Evolutionary conservation across 768 basidiomycete genomes (phyloP), one percentile per base, ranked within the genome.

Genomic region (Mycena pura): DNA sequence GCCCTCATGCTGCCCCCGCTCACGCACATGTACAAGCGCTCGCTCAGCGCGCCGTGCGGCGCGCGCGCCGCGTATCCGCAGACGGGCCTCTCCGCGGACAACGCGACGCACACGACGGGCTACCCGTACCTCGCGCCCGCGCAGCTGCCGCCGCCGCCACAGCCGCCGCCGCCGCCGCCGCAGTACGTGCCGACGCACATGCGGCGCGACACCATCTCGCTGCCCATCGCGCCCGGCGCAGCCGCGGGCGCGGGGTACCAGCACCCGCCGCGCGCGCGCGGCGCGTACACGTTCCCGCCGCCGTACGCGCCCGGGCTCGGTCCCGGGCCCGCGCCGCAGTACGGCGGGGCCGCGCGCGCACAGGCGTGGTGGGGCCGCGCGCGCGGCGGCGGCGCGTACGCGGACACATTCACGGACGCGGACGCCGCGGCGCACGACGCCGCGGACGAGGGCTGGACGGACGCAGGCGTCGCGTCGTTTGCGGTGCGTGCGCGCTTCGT

Each of bases 11-110:
- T 58, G 34, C 64, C 60, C 19, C 63, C 86, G 3, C 80, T 88
- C 27, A 86, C 86, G 5, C 80, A 86, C 49, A 84, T 88, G 85
- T 86, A 84, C 77, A 87, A 81, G 71, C 86, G 89, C 51, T 85
- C 86, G 11, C 75, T 84, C 4, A 89, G 88, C 34, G 84, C 82
- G 8, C 84, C 84, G 24, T 55, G 52, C 22, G 53, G 41, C 1
- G 57, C 11, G 32, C 52, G 63, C 6, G 41, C 24, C 5, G 51
- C 57, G 11, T 19, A 3, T 82, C 78, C 1, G 60, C 71, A n/a
- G n/a, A n/a, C n/a, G n/a, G n/a, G n/a, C n/a, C 73, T 68, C 46
- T 51, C 57, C 28, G 68, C 21, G 9, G 22, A 32, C 54, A 55
- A 38, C 48, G 60, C 3, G 32, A 44, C 41, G 54, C 34, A 60